Evolutionary conservation across 352 stramenopile species (phyloP), one percentile per base, ranked within the genome.

Genomic region (Globisporangium rhizosaccharum): DNA sequence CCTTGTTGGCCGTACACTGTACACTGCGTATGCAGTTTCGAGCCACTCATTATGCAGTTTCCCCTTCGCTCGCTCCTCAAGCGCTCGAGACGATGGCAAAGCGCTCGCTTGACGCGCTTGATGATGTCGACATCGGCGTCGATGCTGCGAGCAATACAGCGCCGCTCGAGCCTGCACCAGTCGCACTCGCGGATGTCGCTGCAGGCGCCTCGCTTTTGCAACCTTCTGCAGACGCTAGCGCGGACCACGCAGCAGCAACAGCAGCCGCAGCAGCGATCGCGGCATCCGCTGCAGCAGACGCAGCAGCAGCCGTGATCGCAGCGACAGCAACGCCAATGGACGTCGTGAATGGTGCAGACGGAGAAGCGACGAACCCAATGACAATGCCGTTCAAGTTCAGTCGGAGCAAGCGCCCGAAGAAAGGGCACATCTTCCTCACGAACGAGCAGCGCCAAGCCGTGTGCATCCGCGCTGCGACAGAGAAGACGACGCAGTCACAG

Each of bases 381-480:
- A 2, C 28, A 11, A 14, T 48, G 18, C 33, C 23, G 14, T 11
- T 14, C 36, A 3, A 11, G 14, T 11, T 14, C 36, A 3, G 18
- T 25, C 26, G 26, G 33, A 56, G 26, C 18, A 65, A 65, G 52
- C 59, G 59, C 17, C 57, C 28, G 57, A 62, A 62, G 57, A 62
- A 59, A 37, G 63, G 63, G n/a, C 62, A 70, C 56, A 46, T 56
- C 45, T 66, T 66, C 53, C 60, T 70, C 52, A 70, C 63, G 39
- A 70, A 70, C 39, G 51, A 63, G 49, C 63, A 70, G 59, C 63
- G 63, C 42, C 59, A 70, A 23, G 45, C 59, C 28, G 50, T 70
- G 20, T 70, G 63, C 20, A 53, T 66, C 28, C 53, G 61, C 42
- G 52, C 59, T 3, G 33, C 51, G 20, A 50, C 44, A 12, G 52